These are phyloP conservation scores for Hypericum perforatum DNA, from an alignment of 345 rosid species.

Conservation along the genomic window DNA sequence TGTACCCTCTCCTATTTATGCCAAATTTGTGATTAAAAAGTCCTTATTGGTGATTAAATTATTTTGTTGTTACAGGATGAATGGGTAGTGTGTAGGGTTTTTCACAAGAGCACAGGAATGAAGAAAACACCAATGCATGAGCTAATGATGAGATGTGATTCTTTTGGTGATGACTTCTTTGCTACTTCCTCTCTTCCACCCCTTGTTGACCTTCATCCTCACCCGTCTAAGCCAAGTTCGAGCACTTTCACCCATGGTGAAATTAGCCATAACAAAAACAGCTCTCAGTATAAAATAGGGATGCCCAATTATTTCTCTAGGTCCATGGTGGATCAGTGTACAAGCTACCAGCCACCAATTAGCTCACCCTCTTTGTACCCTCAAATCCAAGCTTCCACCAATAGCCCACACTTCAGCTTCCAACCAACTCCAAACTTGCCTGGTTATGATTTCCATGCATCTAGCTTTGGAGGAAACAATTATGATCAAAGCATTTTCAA, in stretches of 20 bases:
- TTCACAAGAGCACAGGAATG: conserved; percentile 58
- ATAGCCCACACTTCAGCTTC: conserved; percentile 10
- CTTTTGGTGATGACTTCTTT: conserved; percentile 39
- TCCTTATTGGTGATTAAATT: neutral
- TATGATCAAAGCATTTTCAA: conserved; percentile 17
- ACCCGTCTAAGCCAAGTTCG: conserved; percentile 14
- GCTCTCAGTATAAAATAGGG: no score
- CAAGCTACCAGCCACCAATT: conserved; percentile 14
- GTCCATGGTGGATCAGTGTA: neutral
- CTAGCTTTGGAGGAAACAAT: conserved; percentile 2
- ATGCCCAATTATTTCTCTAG: no score
- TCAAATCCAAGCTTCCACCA: conserved; percentile 19
- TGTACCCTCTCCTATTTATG: no score
- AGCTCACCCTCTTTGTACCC: conserved; percentile 11
- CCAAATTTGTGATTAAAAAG: no score
- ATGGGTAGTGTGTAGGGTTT: conserved; percentile 96
- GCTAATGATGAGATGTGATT: conserved; percentile 19
- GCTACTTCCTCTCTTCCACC: conserved; percentile 46
- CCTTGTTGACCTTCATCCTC: conserved; percentile 30
- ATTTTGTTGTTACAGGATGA: conserved; percentile 53
- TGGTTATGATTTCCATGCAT: neutral
- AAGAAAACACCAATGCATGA: conserved; percentile 36
- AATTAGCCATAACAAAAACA: neutral
- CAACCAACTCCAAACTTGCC: neutral
- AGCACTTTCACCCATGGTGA: conserved; percentile 16